These are phyloP conservation scores for Pilaira anomala DNA, from an alignment of 192 early-diverging fungal genomes.

Conservation along the genomic window DNA sequence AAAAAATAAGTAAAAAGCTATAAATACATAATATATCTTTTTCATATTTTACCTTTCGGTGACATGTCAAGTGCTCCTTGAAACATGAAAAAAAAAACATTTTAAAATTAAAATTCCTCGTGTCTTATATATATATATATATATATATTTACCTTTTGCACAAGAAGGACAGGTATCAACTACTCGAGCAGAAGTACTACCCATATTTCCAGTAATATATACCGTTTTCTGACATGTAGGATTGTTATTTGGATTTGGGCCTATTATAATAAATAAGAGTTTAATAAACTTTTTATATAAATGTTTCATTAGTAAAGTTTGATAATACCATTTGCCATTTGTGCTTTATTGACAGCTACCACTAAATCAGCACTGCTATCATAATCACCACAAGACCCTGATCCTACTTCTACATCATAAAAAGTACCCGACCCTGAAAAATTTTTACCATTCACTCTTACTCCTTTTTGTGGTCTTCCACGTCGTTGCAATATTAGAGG, in stretches of 20 bases:
- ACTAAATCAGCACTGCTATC: conserved; percentile 30
- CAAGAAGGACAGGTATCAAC: conserved; percentile 29
- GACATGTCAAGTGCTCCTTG: conserved; percentile 29
- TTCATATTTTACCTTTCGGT: conserved; percentile 23
- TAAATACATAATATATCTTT: background rate
- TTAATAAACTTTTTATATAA: background rate
- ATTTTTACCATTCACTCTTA: background rate
- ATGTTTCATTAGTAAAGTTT: too few relatives aligned
- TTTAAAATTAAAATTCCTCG: background rate
- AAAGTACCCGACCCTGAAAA: conserved; percentile 30
- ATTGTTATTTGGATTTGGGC: conserved; percentile 30
- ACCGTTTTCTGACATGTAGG: conserved; percentile 23
- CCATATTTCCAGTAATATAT: conserved; percentile 13
- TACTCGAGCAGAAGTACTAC: conserved; percentile 13
- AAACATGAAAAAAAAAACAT: conserved; percentile 11
- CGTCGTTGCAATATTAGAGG: too few relatives aligned
- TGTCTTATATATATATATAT: too few relatives aligned
- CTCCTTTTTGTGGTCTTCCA: too few relatives aligned
- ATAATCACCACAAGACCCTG: conserved; percentile 31
- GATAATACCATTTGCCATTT: conserved; percentile 34
- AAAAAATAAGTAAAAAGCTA: background rate
- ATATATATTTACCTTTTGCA: conserved; percentile 13
- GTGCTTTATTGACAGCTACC: conserved; percentile 27
- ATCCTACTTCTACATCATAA: conserved; percentile 20
- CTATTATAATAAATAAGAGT: conserved; percentile 7